These are phyloP conservation scores for Dentipellis fragilis DNA, from an alignment of 768 basidiomycete genomes.

Conservation along the genomic window DNA sequence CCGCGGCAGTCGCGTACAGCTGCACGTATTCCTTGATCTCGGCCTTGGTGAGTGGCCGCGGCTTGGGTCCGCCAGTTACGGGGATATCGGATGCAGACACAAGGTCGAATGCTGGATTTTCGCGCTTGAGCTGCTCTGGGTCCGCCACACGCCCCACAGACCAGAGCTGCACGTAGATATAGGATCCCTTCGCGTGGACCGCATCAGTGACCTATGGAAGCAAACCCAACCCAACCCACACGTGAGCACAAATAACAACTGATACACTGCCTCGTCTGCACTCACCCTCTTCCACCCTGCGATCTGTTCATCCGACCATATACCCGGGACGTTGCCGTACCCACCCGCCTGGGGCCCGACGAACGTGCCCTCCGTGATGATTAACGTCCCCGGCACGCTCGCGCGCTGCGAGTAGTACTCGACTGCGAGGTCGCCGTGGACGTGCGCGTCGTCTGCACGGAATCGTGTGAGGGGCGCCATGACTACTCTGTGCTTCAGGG, in stretches of 20 bases:
- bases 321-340: constrained; percentile 42
- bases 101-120: neutral
- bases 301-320: constrained; percentile 32
- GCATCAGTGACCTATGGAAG: constrained; percentile 37
- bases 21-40: neutral
- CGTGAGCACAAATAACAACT: too few relatives aligned
- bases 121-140: neutral
- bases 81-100: neutral
- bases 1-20: neutral
- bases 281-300: constrained; percentile 35
- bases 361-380: constrained; percentile 26
- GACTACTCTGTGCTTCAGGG: constrained; percentile 14
- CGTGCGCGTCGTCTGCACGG: constrained; percentile 8
- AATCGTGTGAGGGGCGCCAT: constrained; percentile 16
- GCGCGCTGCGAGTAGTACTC: constrained; percentile 8
- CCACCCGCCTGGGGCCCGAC: constrained; percentile 34
- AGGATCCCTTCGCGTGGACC: constrained; percentile 42
- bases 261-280: neutral
- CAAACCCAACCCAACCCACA: neutral
- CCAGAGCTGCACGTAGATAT: constrained; percentile 47
- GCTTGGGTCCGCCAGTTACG: neutral
- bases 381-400: constrained; percentile 15
- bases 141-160: constrained; percentile 34
- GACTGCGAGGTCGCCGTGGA: constrained; percentile 6
- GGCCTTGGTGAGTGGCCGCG: neutral